These are phyloP conservation scores for Benincasa hispida DNA, from an alignment of 306 rosid species.

Conservation along the genomic window DNA sequence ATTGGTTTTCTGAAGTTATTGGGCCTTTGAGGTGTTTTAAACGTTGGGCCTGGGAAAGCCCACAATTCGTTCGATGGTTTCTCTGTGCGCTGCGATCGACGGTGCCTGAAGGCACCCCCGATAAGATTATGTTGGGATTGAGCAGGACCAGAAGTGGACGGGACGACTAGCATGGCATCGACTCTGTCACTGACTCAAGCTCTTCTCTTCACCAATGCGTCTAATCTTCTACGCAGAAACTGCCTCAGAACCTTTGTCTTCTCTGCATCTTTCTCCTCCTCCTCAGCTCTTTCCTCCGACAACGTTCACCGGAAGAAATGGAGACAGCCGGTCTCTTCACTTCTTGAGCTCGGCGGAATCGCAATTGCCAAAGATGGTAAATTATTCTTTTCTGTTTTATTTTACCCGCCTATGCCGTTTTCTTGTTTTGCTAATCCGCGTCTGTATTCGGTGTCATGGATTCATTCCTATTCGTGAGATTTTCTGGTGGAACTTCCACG, in stretches of 20 bases:
- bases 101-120: neutral
- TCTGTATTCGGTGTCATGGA: neutral
- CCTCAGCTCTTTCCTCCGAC: constrained; percentile 16
- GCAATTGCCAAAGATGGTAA: constrained; percentile 60
- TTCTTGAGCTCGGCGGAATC: constrained; percentile 62
- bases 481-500: neutral
- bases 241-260: neutral
- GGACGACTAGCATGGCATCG: neutral
- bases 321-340: constrained; percentile 51
- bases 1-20: neutral
- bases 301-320: constrained; percentile 46
- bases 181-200: neutral
- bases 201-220: neutral
- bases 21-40: neutral
- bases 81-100: neutral
- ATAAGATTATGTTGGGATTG: neutral
- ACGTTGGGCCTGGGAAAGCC: neutral
- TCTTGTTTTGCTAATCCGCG: neutral
- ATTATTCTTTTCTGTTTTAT: neutral
- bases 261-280: neutral
- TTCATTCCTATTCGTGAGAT: neutral
- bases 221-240: neutral
- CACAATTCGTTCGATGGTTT: neutral
- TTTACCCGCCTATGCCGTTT: neutral
- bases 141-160: neutral